phyloP scores from a whole-genome alignment of 2,329 filamentous ascomycete species.

The Venturia effusa region DNA sequence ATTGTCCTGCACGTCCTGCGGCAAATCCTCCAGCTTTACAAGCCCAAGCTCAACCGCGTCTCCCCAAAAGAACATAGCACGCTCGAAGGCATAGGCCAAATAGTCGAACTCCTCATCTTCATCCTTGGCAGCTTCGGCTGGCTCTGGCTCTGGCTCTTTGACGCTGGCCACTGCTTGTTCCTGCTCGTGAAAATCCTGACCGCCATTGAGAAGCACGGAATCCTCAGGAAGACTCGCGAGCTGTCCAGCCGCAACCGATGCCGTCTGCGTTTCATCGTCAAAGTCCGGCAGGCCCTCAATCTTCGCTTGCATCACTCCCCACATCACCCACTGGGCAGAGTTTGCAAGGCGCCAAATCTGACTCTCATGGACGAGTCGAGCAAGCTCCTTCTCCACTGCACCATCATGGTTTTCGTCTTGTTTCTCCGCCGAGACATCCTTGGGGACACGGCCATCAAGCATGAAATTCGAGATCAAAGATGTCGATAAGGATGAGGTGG shows the following conservation, averaged over 20 bases:
- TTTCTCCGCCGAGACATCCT: slow-evolving; percentile 19
- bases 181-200: no score
- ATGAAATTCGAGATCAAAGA: slow-evolving; percentile 53
- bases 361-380: slow-evolving; percentile 65
- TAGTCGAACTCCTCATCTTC: slow-evolving; percentile 71
- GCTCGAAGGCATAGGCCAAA: slow-evolving; percentile 77
- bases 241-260: slow-evolving; percentile 5
- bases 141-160: slow-evolving; percentile 3
- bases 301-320: slow-evolving; percentile 94
- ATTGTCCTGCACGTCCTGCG: slow-evolving; percentile 49
- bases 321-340: slow-evolving; percentile 84
- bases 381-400: slow-evolving; percentile 54
- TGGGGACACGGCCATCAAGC: slow-evolving; percentile 50
- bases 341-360: slow-evolving; percentile 80
- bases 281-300: slow-evolving; percentile 58
- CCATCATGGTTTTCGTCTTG: slow-evolving; percentile 51
- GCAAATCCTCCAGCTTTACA: slow-evolving; percentile 64
- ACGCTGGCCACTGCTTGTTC: slow-evolving; percentile 16
- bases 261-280: slow-evolving; percentile 18
- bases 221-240: background rate
- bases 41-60: slow-evolving; percentile 73
- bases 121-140: slow-evolving; percentile 17
- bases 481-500: slow-evolving; percentile 23
- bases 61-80: slow-evolving; percentile 89
- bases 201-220: background rate